Percentiles rank a stretch among this genome's conserved stretches.
Conservation (phyloP, 257 asterid species). For the Thymus quinquecostatus region DNA sequence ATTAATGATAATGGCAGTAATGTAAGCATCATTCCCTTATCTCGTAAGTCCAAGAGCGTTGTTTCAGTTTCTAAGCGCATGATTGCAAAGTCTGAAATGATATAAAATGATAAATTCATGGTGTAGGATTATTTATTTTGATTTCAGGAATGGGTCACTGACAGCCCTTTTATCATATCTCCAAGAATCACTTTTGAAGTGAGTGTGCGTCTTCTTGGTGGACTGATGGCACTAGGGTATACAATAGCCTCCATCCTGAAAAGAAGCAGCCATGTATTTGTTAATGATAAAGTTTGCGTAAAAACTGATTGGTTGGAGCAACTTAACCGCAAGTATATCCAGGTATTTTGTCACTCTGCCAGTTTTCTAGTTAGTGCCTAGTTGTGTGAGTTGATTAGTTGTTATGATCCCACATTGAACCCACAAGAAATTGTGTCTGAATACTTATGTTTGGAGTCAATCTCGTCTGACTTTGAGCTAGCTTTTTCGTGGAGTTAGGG, state of each 20-base stretch:
- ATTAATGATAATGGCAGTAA: not conserved
- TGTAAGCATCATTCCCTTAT: not conserved
- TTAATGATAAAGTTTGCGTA: conserved; percentile 72
- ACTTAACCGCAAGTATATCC: conserved; percentile 84
- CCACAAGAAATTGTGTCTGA: too few species aligned
- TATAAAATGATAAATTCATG: conserved; percentile 2
- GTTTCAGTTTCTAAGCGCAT: conserved; percentile 9
- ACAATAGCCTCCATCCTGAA: conserved; percentile 95
- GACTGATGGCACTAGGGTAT: conserved; percentile 97
- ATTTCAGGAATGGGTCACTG: conserved; percentile 98
- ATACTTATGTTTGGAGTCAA: too few species aligned
- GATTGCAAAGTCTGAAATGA: conserved; percentile 2
- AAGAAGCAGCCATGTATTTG: conserved; percentile 88
- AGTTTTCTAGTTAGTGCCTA: not conserved
- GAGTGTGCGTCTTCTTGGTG: conserved; percentile 99
- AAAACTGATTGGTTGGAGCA: conserved; percentile 99
- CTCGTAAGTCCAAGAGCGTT: not conserved
- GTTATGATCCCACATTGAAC: too few species aligned
- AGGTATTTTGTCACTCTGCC: conserved; percentile 54
- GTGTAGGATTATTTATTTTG: conserved; percentile 29
- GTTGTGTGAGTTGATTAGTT: not conserved
- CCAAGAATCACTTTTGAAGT: conserved; percentile 98
- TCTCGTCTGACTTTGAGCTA: too few species aligned
- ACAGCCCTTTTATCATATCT: conserved; percentile 90
- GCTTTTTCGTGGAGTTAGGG: too few species aligned